Evolutionary conservation across 1,284 basidiomycete genomes (phyloP).

Genomic region (Earliella scabrosa): DNA sequence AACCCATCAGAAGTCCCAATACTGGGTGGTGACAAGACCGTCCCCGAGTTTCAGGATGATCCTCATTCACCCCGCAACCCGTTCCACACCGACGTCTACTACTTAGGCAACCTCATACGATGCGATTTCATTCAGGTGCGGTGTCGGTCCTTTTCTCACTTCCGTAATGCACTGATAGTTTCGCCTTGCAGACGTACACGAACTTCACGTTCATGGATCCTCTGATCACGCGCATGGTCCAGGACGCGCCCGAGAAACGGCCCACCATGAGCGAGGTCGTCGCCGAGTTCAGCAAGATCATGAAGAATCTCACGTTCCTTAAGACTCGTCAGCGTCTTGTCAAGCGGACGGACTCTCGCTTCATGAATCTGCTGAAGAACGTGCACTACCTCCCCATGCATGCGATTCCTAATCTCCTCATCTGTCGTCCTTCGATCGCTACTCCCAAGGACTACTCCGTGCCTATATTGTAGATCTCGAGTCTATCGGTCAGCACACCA

Average conservation of each 20-base stretch:
- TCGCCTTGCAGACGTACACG: background rate
- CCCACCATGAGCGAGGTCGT: constrained; percentile 23
- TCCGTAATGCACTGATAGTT: too few species aligned
- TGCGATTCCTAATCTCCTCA: background rate
- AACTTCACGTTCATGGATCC: constrained; percentile 37
- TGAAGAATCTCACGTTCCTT: background rate
- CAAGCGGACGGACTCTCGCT: background rate
- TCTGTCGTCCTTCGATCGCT: background rate
- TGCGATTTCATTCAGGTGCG: constrained; percentile 25
- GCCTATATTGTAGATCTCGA: background rate
- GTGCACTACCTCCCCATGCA: background rate
- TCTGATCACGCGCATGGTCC: constrained; percentile 36
- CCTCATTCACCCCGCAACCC: background rate
- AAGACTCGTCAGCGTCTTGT: constrained; percentile 14
- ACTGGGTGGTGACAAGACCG: constrained; percentile 9
- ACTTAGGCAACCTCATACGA: constrained; percentile 28
- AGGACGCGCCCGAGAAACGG: constrained; percentile 32
- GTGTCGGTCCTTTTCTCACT: background rate
- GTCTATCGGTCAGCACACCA: too few species aligned
- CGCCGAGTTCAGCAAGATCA: background rate
- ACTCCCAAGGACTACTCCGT: background rate
- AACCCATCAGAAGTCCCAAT: constrained; percentile 15
- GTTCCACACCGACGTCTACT: constrained; percentile 20
- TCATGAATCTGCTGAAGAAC: background rate
- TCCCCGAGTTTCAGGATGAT: constrained; percentile 17